Evolutionary conservation across 768 basidiomycete species (phyloP), one percentile per base, ranked within the genome.

Genomic region (Psilocybe subaeruginosa): DNA sequence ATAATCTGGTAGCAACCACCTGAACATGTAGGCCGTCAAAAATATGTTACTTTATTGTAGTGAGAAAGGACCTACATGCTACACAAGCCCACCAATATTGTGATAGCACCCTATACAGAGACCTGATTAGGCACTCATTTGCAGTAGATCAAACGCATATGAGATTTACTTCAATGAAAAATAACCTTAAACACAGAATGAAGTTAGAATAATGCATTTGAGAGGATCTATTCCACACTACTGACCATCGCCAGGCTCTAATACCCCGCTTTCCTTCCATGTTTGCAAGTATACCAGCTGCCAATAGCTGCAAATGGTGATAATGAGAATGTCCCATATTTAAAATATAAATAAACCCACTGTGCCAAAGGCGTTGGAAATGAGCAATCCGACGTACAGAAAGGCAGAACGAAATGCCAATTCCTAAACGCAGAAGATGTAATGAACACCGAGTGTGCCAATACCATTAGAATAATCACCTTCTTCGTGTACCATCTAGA

Each of bases 251-350:
- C 90, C 90, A 92, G 8, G 87, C 89, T 30, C 85, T 70, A 45
- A 89, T 85, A 1, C 89, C 90, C 3, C 82, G 75, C 54, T 78
- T 79, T 1, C 88, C 89, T 62, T 92, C 82, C 89, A 92, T 88
- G 46, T 78, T 80, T 1, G 78, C 75, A 14, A 93, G 78, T 56
- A 92, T 88, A 9, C 88, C 90, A n/a, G 90, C 90, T 14, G 89
- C 91, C 67, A 91, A 83, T 6, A 91, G 70, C 85, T 89, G 61
- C 50, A 61, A 41, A 58, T 16, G 11, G 4, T 35, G 27, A 29
- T 9, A 8, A 41, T 4, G 30, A 6, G 6, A n/a, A 29, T 33
- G 31, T 12, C 23, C 6, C 16, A 29, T 2, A 3, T 35, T 31
- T 41, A 8, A 49, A 17, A 11, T 51, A 27, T 29, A 37, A 52